phyloP scores from a whole-genome alignment of 345 rosid genomes.

The Balakata baccata region DNA sequence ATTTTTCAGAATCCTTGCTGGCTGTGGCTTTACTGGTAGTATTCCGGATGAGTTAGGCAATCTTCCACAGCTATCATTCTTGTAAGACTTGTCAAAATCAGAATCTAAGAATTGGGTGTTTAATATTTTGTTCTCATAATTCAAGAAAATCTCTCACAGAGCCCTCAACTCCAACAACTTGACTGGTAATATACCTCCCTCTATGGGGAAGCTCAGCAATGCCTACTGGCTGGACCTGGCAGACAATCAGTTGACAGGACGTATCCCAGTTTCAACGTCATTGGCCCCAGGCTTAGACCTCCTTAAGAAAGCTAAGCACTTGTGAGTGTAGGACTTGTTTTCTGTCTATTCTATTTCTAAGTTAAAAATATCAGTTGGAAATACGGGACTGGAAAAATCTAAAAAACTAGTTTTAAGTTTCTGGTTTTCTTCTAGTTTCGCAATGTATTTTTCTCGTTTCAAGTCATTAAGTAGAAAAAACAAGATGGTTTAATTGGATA shows the following conservation, averaged over 20 bases:
- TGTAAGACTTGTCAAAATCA: constrained; percentile 47
- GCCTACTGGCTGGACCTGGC: constrained; percentile 87
- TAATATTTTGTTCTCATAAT: not conserved
- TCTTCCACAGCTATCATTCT: constrained; percentile 69
- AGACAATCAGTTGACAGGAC: constrained; percentile 77
- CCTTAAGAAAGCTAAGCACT: constrained; percentile 75
- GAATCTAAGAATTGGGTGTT: not conserved
- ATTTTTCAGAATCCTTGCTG: constrained; percentile 69
- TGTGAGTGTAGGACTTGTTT: constrained; percentile 44
- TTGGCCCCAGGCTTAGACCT: constrained; percentile 67
- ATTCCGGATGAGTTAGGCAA: constrained; percentile 81
- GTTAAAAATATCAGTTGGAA: too few species aligned
- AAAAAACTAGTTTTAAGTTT: too few species aligned
- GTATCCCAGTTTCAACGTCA: constrained; percentile 61
- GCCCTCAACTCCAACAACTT: constrained; percentile 95
- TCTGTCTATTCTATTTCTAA: too few species aligned
- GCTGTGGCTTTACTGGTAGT: constrained; percentile 79
- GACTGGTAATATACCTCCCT: constrained; percentile 69
- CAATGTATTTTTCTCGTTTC: too few species aligned
- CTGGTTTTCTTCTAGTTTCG: too few species aligned
- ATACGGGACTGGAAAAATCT: too few species aligned
- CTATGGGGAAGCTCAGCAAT: constrained; percentile 73
- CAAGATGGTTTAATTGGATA: too few species aligned
- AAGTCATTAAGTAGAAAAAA: too few species aligned
- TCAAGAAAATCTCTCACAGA: constrained; percentile 36